Percentiles rank a stretch among this genome's conserved stretches.
phyloP scores from a whole-genome alignment of 495 filamentous ascomycete genomes.

The Rhypophila decipiens region DNA sequence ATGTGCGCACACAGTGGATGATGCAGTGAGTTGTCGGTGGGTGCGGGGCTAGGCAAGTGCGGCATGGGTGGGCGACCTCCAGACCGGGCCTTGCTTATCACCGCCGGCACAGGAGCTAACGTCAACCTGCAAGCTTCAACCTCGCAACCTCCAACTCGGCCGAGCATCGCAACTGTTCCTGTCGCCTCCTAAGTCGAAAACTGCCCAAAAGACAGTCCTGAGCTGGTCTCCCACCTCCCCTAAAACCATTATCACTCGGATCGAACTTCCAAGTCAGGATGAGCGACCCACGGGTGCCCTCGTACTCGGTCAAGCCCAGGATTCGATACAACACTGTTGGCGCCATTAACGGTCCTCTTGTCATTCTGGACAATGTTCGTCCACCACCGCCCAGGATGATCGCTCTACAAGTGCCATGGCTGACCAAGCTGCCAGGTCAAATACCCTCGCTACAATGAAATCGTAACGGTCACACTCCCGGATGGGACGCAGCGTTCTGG shows the following conservation, averaged over 20 bases:
- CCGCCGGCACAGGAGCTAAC: too few relatives aligned
- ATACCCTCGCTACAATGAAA: conserved; percentile 95
- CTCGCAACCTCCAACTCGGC: too few relatives aligned
- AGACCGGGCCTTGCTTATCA: conserved; percentile 10
- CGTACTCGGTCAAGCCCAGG: conserved; percentile 69
- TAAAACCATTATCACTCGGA: conserved; percentile 1
- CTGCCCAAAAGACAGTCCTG: too few relatives aligned
- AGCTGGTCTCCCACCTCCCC: conserved; percentile 15
- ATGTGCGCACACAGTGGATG: too few relatives aligned
- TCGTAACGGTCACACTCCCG: conserved; percentile 89
- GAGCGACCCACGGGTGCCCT: conserved; percentile 76
- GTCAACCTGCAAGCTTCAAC: too few relatives aligned
- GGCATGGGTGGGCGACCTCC: conserved; percentile 6
- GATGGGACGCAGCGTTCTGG: conserved; percentile 92
- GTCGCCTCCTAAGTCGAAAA: not conserved
- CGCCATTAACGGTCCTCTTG: conserved; percentile 94
- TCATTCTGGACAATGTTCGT: conserved; percentile 89
- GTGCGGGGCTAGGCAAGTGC: not conserved
- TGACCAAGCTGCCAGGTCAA: conserved; percentile 64
- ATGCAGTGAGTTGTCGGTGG: too few relatives aligned
- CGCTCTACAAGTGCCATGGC: not conserved
- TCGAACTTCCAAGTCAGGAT: conserved; percentile 30
- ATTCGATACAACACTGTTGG: conserved; percentile 97
- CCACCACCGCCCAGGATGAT: not conserved
- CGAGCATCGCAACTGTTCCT: not conserved